Percentiles rank a stretch among this genome's conserved stretches.
These are phyloP conservation scores for Tulasnella sp. DNA, from an alignment of 768 basidiomycete genomes.

Conservation along the genomic window DNA sequence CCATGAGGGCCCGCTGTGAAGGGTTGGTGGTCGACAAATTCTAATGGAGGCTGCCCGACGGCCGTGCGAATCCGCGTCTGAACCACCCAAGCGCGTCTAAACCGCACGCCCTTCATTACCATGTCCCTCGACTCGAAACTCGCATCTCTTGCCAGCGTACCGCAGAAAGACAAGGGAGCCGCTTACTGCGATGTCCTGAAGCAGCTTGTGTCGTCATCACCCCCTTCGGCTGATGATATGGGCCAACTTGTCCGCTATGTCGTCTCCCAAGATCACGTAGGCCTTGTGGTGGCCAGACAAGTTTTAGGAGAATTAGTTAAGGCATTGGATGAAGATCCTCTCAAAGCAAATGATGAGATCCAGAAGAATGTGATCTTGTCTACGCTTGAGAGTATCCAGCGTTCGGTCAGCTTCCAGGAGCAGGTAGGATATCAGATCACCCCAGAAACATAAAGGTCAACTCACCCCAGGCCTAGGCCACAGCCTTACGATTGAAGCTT, in stretches of 20 bases:
- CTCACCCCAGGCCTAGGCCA: slow-evolving; percentile 58
- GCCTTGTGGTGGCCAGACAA: slow-evolving; percentile 86
- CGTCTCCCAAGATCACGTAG: slow-evolving; percentile 77
- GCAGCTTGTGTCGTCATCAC: slow-evolving; percentile 60
- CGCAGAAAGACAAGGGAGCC: slow-evolving; percentile 83
- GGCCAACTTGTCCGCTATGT: slow-evolving; percentile 77
- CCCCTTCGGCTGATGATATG: slow-evolving; percentile 57
- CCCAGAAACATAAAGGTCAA: not conserved
- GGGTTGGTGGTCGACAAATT: slow-evolving; percentile 5
- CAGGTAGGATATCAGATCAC: slow-evolving; percentile 60
- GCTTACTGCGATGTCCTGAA: slow-evolving; percentile 72
- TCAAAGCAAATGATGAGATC: slow-evolving; percentile 56
- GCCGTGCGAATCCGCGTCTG: slow-evolving; percentile 27
- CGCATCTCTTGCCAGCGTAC: slow-evolving; percentile 61
- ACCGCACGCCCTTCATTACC: slow-evolving; percentile 17
- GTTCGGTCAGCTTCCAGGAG: slow-evolving; percentile 92
- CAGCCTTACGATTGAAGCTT: slow-evolving; percentile 81
- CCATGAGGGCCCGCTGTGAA: not conserved
- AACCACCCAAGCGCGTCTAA: slow-evolving; percentile 18
- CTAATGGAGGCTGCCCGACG: slow-evolving; percentile 9
- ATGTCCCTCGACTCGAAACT: slow-evolving; percentile 50
- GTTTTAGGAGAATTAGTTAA: slow-evolving; percentile 84
- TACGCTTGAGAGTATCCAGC: slow-evolving; percentile 68
- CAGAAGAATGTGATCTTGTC: slow-evolving; percentile 77
- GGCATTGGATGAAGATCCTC: slow-evolving; percentile 58